A percentile compares a stretch with the other conserved stretches of the same genome.
phyloP scores from a whole-genome alignment of 2,329 filamentous ascomycete genomes.

The Massarina eburnea region DNA sequence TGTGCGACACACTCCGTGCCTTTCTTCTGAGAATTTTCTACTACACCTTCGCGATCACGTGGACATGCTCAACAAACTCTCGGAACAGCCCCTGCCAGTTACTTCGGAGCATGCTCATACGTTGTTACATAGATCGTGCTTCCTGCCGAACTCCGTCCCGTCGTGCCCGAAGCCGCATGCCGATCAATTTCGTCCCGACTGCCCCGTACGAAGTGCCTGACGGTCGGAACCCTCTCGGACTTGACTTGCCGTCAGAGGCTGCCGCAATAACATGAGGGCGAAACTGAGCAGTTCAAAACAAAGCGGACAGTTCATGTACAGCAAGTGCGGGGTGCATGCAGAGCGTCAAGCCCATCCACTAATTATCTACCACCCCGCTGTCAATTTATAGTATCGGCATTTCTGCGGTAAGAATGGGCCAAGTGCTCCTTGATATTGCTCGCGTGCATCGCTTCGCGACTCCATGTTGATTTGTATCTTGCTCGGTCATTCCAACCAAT shows the following conservation, averaged over 20 bases:
- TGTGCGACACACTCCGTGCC: no score
- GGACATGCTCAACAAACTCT: neutral
- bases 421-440: neutral
- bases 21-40: no score
- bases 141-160: slow-evolving; percentile 2
- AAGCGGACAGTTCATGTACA: slow-evolving; percentile 19
- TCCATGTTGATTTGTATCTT: neutral
- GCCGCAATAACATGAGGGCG: slow-evolving; percentile 12
- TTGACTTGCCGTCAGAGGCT: slow-evolving; percentile 2
- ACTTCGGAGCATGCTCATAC: neutral
- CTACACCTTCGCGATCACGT: no score
- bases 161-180: slow-evolving; percentile 8
- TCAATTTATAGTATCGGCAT: no score
- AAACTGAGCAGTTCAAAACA: slow-evolving; percentile 20
- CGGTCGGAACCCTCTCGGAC: neutral
- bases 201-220: slow-evolving; percentile 15
- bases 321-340: slow-evolving; percentile 27
- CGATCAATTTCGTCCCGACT: slow-evolving; percentile 16
- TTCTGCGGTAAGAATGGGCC: neutral
- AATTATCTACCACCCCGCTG: no score
- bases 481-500: slow-evolving; percentile 8
- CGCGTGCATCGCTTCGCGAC: neutral
- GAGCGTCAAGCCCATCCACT: slow-evolving; percentile 7
- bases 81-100: neutral
- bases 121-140: slow-evolving; percentile 8